Evolutionary conservation across 1,139 yeast genomes (phyloP).

Genomic region (Tardiomyces blankii): DNA sequence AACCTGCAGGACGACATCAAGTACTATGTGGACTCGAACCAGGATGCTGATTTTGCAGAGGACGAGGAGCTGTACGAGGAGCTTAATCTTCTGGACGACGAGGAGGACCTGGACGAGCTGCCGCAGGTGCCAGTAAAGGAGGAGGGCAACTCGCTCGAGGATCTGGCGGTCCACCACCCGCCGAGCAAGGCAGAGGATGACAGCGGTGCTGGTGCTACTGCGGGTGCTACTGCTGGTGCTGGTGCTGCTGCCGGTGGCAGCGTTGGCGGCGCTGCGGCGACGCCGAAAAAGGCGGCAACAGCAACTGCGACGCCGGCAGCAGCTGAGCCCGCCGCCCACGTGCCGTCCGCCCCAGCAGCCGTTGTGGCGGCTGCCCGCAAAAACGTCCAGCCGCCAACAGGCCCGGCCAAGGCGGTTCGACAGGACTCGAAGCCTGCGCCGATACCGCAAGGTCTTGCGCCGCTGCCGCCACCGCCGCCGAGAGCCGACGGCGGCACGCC

Average conservation of each 20-base stretch:
- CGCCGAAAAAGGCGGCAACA: conserved; percentile 2
- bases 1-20: conserved; percentile 82
- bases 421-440: conserved; percentile 3
- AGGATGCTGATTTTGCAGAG: conserved; percentile 92
- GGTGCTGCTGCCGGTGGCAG: not conserved
- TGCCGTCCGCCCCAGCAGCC: conserved; percentile 1
- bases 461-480: conserved; percentile 20
- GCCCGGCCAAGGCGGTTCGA: not conserved
- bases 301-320: conserved; percentile 4
- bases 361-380: not conserved
- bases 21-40: conserved; percentile 90
- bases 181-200: conserved; percentile 12
- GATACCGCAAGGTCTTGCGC: conserved; percentile 19
- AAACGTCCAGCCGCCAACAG: conserved; percentile 1
- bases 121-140: conserved; percentile 32
- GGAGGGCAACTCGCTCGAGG: conserved; percentile 27
- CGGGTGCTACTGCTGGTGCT: conserved; percentile 27
- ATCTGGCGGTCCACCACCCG: conserved; percentile 25
- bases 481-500: not conserved
- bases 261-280: conserved; percentile 8
- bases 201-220: conserved; percentile 48
- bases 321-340: conserved; percentile 3
- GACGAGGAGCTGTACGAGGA: conserved; percentile 91
- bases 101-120: conserved; percentile 36
- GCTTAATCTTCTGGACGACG: conserved; percentile 64